Percentiles rank a stretch among this genome's conserved stretches.
Evolutionary conservation across 345 rosid species (phyloP).

Genomic region (Gossypium ekmanianum): DNA sequence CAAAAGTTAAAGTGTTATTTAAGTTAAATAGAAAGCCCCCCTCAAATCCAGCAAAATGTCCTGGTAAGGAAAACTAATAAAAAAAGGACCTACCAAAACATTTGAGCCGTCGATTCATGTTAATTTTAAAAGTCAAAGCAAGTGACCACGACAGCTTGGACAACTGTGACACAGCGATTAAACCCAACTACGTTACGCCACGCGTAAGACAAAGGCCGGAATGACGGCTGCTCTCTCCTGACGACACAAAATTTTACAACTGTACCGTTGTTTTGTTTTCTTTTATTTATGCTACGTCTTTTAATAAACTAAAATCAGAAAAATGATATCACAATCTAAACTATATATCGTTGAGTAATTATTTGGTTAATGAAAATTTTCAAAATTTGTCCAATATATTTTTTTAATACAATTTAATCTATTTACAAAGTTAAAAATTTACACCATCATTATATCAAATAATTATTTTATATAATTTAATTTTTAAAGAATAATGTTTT

Average conservation of each 20-base stretch:
- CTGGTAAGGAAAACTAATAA: background rate
- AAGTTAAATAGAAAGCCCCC: background rate
- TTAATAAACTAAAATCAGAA: background rate
- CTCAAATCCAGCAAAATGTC: background rate
- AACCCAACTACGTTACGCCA: background rate
- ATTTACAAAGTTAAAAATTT: no score
- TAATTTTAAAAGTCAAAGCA: background rate
- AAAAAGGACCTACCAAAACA: background rate
- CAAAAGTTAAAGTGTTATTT: background rate
- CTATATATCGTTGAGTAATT: no score
- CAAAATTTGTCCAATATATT: no score
- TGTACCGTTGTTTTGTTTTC: background rate
- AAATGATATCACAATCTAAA: background rate
- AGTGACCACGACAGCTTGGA: background rate
- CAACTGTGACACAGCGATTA: background rate
- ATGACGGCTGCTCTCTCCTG: background rate
- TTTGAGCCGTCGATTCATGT: background rate
- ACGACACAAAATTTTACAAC: background rate
- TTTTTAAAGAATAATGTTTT: no score
- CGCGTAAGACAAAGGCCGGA: constrained; percentile 9
- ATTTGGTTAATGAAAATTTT: no score
- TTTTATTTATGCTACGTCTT: background rate
- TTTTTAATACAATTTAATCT: no score
- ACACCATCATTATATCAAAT: no score
- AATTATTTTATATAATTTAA: no score